Evolutionary conservation across 495 filamentous ascomycete species (phyloP).

Genomic region (Durotheca rogersii): DNA sequence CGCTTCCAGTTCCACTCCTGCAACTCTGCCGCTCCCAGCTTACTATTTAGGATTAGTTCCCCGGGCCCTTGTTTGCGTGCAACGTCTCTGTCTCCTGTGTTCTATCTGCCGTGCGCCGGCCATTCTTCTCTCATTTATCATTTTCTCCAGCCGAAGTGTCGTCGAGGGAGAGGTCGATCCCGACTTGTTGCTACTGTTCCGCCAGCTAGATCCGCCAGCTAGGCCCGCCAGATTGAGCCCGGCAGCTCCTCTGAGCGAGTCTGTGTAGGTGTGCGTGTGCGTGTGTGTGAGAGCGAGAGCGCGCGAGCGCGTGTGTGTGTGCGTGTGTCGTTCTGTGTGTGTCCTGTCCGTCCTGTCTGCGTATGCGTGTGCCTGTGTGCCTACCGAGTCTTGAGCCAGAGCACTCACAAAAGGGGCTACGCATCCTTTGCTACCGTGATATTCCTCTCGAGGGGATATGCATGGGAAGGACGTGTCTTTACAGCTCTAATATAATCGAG

Average conservation of each 20-base stretch:
- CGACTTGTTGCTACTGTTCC: constrained; percentile 12
- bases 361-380: not conserved
- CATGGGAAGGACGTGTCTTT: constrained; percentile 1
- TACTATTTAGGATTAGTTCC: constrained; percentile 31
- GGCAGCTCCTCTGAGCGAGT: not conserved
- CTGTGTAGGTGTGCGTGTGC: too few species aligned
- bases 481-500: constrained; percentile 15
- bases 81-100: constrained; percentile 20
- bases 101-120: constrained; percentile 21
- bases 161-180: constrained; percentile 16
- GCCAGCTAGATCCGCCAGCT: constrained; percentile 19
- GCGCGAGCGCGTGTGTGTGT: too few species aligned
- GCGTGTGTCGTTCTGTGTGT: not conserved
- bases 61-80: constrained; percentile 24
- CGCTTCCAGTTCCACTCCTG: constrained; percentile 35
- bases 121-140: constrained; percentile 29
- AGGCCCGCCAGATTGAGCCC: constrained; percentile 14
- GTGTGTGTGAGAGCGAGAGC: too few species aligned
- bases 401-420: constrained; percentile 1
- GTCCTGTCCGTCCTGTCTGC: too few species aligned
- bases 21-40: constrained; percentile 30
- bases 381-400: constrained; percentile 16
- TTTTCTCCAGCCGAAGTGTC: constrained; percentile 18
- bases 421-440: constrained; percentile 8
- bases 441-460: constrained; percentile 4